phyloP scores from a whole-genome alignment of 139 green algal species.

The Asterochloris sp. region DNA sequence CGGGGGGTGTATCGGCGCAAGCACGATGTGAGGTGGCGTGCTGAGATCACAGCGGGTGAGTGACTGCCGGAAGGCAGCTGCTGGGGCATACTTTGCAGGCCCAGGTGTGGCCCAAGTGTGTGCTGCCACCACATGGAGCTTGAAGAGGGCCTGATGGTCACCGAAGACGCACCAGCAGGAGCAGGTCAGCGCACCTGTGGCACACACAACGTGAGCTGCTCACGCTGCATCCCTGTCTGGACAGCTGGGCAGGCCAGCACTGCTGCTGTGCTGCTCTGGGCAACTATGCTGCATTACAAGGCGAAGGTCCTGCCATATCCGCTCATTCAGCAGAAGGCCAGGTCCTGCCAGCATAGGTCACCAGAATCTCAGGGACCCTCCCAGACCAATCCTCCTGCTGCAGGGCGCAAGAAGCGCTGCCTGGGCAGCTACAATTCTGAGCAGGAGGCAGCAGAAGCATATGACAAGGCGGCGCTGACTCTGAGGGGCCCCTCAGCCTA shows the following conservation, averaged over 20 bases:
- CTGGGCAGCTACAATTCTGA: constrained; percentile 8
- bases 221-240: too few species aligned
- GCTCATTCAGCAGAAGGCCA: background rate
- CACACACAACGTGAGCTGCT: background rate
- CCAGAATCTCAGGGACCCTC: too few species aligned
- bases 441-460: constrained; percentile 12
- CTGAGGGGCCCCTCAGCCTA: constrained; percentile 4
- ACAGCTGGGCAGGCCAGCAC: background rate
- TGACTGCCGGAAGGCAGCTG: too few species aligned
- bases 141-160: too few species aligned
- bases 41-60: constrained; percentile 19
- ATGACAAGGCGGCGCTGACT: constrained; percentile 16
- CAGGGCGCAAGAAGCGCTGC: constrained; percentile 6
- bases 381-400: background rate
- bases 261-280: background rate
- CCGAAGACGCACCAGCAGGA: too few species aligned
- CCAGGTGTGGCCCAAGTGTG: too few species aligned
- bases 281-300: background rate
- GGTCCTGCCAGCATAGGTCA: background rate
- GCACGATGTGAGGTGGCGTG: constrained; percentile 11
- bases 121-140: too few species aligned
- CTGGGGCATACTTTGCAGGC: too few species aligned
- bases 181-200: background rate
- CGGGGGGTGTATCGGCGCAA: constrained; percentile 7
- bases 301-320: background rate